Base-by-base conservation (phyloP, 495 filamentous ascomycete genomes). In the Xylaria curta region DNA sequence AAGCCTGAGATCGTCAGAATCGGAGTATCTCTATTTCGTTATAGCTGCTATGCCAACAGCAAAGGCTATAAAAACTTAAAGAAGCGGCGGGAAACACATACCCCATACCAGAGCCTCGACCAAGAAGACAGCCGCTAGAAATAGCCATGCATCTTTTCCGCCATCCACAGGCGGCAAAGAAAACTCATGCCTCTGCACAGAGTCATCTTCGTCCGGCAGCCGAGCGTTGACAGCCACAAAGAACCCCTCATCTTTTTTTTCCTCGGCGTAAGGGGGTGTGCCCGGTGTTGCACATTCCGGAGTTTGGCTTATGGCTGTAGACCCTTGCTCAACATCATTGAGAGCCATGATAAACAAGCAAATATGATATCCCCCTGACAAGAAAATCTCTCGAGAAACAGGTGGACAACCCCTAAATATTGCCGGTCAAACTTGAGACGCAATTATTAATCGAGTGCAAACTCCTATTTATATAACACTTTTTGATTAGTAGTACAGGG, bases 41-140 rank as follows among this genome's bases (percentile, higher is more conserved):
- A 44, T 33, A n/a, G 21, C 46, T 24, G 24, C 1, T 31, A 65
- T 47, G 47, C 19, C 36, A 63, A 58, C 28, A 7, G 4, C 59
- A 31, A 58, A 49, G 28, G 4, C 40, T 76, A 40, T 74, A 56
- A 53, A 53, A 69, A 71, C 9, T 2, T 21, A 21, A 24, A 33
- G n/a, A 36, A 36, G 47, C 1, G 36, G 51, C 53, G 46, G 21
- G 12, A 47, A 46, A 64, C 33, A 76, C 78, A 72, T 76, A 87
- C 87, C 88, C 89, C 88, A 91, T 54, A 88, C 81, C 7, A 90
- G 73, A 24, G 82, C 86, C 70, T 91, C 89, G 10, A 90, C 79
- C 28, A 85, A 75, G 74, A 90, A 90, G 65, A 85, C 83, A 10
- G 84, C 85, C 3, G 83, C 76, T 12, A 91, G 79, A 72, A 87